Conservation (phyloP, 1,284 basidiomycete genomes). For the Apiotrichum gracile region DNA sequence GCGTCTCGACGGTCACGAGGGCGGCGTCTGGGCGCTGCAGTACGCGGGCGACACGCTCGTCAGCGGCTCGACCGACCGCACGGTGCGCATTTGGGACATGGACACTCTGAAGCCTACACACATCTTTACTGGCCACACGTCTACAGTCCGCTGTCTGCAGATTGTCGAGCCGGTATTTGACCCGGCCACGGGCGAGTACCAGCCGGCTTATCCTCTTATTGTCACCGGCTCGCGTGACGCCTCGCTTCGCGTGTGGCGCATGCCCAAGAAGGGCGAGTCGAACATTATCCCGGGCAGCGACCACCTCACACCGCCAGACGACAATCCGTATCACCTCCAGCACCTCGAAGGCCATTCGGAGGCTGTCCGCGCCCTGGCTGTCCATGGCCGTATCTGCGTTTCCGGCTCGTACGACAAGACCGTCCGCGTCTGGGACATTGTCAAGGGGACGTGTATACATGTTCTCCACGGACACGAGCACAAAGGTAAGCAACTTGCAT, state of each 20-base stretch:
- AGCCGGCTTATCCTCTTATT: conserved; percentile 61
- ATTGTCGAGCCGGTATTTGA: conserved; percentile 49
- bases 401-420: conserved; percentile 94
- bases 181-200: conserved; percentile 46
- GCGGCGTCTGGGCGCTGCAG: conserved; percentile 86
- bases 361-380: conserved; percentile 86
- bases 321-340: conserved; percentile 83
- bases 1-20: conserved; percentile 80
- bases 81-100: conserved; percentile 88
- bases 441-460: conserved; percentile 76
- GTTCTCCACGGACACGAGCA: conserved; percentile 78
- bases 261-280: conserved; percentile 67
- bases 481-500: conserved; percentile 58
- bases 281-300: neutral
- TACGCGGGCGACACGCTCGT: conserved; percentile 73
- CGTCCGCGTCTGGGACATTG: conserved; percentile 89
- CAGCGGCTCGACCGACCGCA: conserved; percentile 88
- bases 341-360: conserved; percentile 81
- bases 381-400: conserved; percentile 77
- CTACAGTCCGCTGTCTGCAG: conserved; percentile 61
- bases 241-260: conserved; percentile 80
- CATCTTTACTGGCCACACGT: conserved; percentile 87
- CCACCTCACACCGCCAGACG: conserved; percentile 34
- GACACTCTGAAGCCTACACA: conserved; percentile 72
- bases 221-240: conserved; percentile 91